Base-by-base conservation (phyloP, 148 eudicot genomes). In the Rhododendron griersonianum region DNA sequence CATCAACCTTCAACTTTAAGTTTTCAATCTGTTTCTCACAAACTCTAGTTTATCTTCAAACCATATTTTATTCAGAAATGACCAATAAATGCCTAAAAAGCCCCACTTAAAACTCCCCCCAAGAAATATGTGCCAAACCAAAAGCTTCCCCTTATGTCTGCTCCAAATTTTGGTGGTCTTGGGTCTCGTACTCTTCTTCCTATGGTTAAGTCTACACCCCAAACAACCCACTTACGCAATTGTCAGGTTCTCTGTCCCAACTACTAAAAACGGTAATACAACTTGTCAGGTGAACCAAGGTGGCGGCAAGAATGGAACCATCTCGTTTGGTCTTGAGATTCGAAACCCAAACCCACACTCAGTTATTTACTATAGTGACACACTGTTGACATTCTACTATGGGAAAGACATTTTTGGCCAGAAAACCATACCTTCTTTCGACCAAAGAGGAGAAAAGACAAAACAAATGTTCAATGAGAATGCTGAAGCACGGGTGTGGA, bases 141-240 rank as follows among this genome's bases (percentile, higher is more conserved):
- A 48, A 47, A 51, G 71, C 88, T 77, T 75, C 65, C 3, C 30
- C 13, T 23, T 83, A 7, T 83, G 88, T 83, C 50, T 83, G 71
- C 53, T 83, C 78, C 86, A 87, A 37, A 11, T 87, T 19, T 10
- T 78, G 11, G 61, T 59, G n/a, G 67, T 83, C 63, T 59, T 77
- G 15, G 83, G 83, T 11, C 82, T 87, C 67, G n/a, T 86, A 7
- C 41, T 65, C 33, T 45, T 86, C 44, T 37, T 74, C 11, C 80
- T 82, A 35, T 86, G 88, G 85, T 80, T 86, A 53, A 30, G 81
- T 73, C 78, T 86, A 18, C 85, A 44, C 19, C 88, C 88, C 39
- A 74, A 51, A 13, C 23, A 15, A 57, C 88, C 88, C 35, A 55
- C 30, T 11, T 86, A 82, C 61, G 45, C 81, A 39, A 82, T 86